Percentiles rank a stretch among this genome's conserved stretches.
phyloP scores from a whole-genome alignment of 2,329 filamentous ascomycete species.

The Colletotrichum sp. region DNA sequence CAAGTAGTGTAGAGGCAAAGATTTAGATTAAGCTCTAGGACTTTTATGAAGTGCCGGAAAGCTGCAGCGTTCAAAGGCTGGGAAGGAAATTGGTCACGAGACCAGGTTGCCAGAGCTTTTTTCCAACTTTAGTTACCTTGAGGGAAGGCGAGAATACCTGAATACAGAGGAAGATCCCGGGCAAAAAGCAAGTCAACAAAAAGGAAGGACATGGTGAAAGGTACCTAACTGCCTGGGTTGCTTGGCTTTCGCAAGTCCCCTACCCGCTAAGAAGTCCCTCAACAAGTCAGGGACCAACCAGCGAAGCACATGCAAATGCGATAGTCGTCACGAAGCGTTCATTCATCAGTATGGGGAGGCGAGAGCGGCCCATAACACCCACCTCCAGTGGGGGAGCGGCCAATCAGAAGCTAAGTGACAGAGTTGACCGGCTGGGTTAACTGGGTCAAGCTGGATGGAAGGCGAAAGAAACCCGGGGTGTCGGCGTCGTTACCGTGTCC shows the following conservation, averaged over 20 bases:
- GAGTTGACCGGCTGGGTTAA: slow-evolving; percentile 1
- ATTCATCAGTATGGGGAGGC: slow-evolving; percentile 4
- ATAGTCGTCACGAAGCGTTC: slow-evolving; percentile 11
- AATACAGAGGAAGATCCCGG: neutral
- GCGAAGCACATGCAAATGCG: slow-evolving; percentile 17
- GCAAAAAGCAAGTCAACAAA: neutral
- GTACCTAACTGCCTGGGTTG: neutral
- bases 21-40: neutral
- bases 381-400: neutral
- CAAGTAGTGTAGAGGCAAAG: neutral
- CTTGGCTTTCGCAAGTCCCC: slow-evolving; percentile 11
- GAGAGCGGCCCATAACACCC: slow-evolving; percentile 2
- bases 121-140: neutral
- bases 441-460: slow-evolving; percentile 14
- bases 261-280: slow-evolving; percentile 11
- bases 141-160: neutral
- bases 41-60: neutral
- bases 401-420: slow-evolving; percentile 2
- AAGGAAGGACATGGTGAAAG: neutral
- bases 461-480: slow-evolving; percentile 14
- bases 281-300: slow-evolving; percentile 12
- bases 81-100: slow-evolving; percentile 20
- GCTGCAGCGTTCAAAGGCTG: neutral
- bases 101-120: slow-evolving; percentile 18
- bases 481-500: neutral